These are phyloP conservation scores for Persicaria maculosa DNA, from an alignment of 148 eudicot genomes.

Conservation along the genomic window DNA sequence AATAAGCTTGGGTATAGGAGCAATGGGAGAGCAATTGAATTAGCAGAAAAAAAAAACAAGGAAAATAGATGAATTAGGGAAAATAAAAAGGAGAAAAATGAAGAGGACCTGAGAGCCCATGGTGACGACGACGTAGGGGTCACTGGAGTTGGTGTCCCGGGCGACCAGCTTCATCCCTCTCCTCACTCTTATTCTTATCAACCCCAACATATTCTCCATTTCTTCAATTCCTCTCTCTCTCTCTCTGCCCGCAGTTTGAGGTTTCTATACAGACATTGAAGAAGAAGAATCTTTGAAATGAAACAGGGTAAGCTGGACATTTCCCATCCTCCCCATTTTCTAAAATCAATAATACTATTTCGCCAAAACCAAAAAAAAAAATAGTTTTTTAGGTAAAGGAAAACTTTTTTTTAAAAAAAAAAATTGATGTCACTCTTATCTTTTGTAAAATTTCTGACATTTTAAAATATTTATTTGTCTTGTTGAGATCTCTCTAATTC, in stretches of 20 bases:
- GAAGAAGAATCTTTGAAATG: background rate
- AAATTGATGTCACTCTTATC: no score
- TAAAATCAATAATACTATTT: background rate
- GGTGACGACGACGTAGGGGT: slow-evolving; percentile 37
- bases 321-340: background rate
- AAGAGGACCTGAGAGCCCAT: slow-evolving; percentile 27
- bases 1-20: no score
- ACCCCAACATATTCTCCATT: slow-evolving; percentile 28
- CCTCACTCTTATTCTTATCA: slow-evolving; percentile 27
- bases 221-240: background rate
- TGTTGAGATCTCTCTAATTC: no score
- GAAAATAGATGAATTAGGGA: background rate
- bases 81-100: background rate
- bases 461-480: no score
- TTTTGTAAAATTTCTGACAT: no score
- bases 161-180: slow-evolving; percentile 42
- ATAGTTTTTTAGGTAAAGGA: no score
- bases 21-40: background rate
- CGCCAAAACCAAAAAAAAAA: background rate
- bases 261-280: background rate
- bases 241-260: background rate
- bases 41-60: background rate
- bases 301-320: background rate
- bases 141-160: slow-evolving; percentile 35
- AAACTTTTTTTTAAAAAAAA: no score